These are phyloP conservation scores for Marasmius oreades DNA, from an alignment of 1,284 basidiomycete genomes.

Conservation along the genomic window DNA sequence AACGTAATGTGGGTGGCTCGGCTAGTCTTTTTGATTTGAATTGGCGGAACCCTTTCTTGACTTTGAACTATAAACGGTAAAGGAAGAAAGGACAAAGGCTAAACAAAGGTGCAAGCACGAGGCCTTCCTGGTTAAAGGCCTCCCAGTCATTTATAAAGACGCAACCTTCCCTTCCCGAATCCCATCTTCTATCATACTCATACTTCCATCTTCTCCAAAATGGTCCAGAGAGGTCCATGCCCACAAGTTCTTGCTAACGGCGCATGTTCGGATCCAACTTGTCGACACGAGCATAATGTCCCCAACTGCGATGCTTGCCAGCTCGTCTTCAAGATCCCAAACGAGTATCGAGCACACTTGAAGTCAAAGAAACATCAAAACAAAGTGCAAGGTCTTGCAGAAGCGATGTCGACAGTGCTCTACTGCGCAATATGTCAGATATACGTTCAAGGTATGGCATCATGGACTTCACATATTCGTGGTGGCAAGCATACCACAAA, in stretches of 20 bases:
- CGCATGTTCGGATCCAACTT: slow-evolving; percentile 28
- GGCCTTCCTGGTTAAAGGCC: too few species aligned
- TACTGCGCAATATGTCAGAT: slow-evolving; percentile 10
- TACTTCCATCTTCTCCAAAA: too few species aligned
- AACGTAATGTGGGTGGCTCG: too few species aligned
- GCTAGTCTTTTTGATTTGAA: too few species aligned
- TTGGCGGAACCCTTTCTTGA: too few species aligned
- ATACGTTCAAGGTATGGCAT: slow-evolving; percentile 8
- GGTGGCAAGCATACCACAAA: slow-evolving; percentile 14
- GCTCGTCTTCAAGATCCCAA: slow-evolving; percentile 25
- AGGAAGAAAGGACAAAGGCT: too few species aligned
- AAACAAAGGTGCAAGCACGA: too few species aligned
- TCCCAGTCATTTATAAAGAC: too few species aligned
- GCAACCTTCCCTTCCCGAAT: too few species aligned
- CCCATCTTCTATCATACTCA: too few species aligned
- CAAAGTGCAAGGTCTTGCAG: slow-evolving; percentile 11
- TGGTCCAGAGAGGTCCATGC: slow-evolving; percentile 20
- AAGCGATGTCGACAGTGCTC: slow-evolving; percentile 12
- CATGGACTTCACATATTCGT: slow-evolving; percentile 5
- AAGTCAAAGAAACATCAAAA: slow-evolving; percentile 22
- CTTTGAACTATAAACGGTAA: too few species aligned
- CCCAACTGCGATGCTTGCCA: slow-evolving; percentile 35
- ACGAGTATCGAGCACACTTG: slow-evolving; percentile 27
- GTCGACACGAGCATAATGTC: slow-evolving; percentile 33
- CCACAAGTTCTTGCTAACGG: slow-evolving; percentile 31